These are phyloP conservation scores for Suillus weaverae DNA, from an alignment of 768 basidiomycete genomes.

Conservation along the genomic window DNA sequence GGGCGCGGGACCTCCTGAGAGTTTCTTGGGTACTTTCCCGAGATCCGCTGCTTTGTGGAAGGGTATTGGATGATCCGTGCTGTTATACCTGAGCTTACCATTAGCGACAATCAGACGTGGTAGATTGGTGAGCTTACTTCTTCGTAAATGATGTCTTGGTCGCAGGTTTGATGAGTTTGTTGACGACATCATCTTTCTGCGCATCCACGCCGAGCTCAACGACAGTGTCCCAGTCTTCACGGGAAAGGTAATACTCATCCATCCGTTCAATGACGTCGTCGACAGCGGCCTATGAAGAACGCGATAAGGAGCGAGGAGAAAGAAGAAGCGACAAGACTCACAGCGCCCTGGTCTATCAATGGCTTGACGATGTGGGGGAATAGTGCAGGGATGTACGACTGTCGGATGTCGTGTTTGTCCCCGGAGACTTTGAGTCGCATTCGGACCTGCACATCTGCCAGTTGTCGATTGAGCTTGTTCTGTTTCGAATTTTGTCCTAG, in stretches of 20 bases:
- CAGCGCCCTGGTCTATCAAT: conserved; percentile 69
- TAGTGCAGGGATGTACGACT: conserved; percentile 88
- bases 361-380: conserved; percentile 81
- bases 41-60: conserved; percentile 88
- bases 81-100: conserved; percentile 71
- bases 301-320: conserved; percentile 6
- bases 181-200: conserved; percentile 66
- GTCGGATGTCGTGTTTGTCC: conserved; percentile 85
- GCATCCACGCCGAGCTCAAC: conserved; percentile 91
- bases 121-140: conserved; percentile 49
- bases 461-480: conserved; percentile 72
- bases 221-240: conserved; percentile 96
- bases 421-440: conserved; percentile 96
- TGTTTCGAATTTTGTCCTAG: conserved; percentile 97
- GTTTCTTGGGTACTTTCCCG: conserved; percentile 78
- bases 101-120: not conserved
- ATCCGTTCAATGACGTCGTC: conserved; percentile 82
- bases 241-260: conserved; percentile 92
- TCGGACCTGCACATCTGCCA: conserved; percentile 89
- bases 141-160: conserved; percentile 85
- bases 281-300: conserved; percentile 60
- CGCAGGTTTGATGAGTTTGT: conserved; percentile 81
- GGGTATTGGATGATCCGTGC: conserved; percentile 86
- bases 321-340: conserved; percentile 41
- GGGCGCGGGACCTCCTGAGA: conserved; percentile 71